These are phyloP conservation scores for Elsinoe necatrix DNA, from an alignment of 2,329 filamentous ascomycete species.

Conservation along the genomic window DNA sequence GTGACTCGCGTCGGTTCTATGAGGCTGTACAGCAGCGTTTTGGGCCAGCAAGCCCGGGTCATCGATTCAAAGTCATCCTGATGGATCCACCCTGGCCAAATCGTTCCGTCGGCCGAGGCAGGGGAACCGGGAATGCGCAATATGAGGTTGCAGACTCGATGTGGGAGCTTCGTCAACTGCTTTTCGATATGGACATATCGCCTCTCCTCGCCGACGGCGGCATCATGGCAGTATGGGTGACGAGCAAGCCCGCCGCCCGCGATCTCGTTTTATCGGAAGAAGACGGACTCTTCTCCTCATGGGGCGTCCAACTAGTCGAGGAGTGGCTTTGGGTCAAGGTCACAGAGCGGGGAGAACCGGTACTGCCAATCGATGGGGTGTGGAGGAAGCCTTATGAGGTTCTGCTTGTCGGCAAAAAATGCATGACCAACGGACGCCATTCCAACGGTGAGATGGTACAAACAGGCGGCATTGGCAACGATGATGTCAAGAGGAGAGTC, in stretches of 20 bases:
- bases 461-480: not conserved
- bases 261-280: slow-evolving; percentile 45
- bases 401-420: slow-evolving; percentile 50
- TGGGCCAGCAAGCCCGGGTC: slow-evolving; percentile 34
- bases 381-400: slow-evolving; percentile 74
- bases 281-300: slow-evolving; percentile 54
- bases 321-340: slow-evolving; percentile 78
- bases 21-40: slow-evolving; percentile 30
- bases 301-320: slow-evolving; percentile 56
- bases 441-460: not conserved
- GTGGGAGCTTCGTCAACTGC: slow-evolving; percentile 38
- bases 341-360: slow-evolving; percentile 55
- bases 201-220: slow-evolving; percentile 46
- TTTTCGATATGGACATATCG: slow-evolving; percentile 41
- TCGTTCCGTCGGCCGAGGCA: slow-evolving; percentile 53
- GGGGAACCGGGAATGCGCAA: slow-evolving; percentile 6
- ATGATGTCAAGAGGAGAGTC: slow-evolving; percentile 43
- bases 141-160: slow-evolving; percentile 17
- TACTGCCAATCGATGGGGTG: slow-evolving; percentile 50
- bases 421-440: slow-evolving; percentile 17
- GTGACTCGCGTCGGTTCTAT: slow-evolving; percentile 30
- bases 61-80: slow-evolving; percentile 57
- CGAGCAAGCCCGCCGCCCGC: slow-evolving; percentile 56
- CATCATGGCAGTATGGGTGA: slow-evolving; percentile 66
- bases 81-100: slow-evolving; percentile 80